Evolutionary conservation across 768 basidiomycete genomes (phyloP).

Genomic region (Boletus sp.): DNA sequence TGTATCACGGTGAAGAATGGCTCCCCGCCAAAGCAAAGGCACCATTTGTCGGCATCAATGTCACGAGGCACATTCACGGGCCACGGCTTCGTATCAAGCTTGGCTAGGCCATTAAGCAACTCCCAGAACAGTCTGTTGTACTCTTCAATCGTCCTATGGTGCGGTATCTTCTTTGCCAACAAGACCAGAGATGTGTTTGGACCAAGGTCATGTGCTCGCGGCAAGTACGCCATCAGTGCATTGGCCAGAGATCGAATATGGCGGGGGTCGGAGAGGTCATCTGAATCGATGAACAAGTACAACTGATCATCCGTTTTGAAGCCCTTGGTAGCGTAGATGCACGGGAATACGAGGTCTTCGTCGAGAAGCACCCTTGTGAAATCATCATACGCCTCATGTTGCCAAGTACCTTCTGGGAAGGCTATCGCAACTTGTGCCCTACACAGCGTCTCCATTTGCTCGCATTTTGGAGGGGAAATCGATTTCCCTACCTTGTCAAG

Average conservation of each 20-base stretch:
- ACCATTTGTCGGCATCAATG: conserved; percentile 21
- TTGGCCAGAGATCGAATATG: conserved; percentile 19
- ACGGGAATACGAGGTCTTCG: conserved; percentile 21
- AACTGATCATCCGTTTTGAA: conserved; percentile 21
- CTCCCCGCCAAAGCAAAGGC: conserved; percentile 21
- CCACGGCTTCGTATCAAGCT: conserved; percentile 17
- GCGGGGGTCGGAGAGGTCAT: conserved; percentile 20
- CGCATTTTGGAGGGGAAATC: no score
- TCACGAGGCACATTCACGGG: conserved; percentile 13
- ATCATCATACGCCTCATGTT: conserved; percentile 16
- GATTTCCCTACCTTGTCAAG: conserved; percentile 13
- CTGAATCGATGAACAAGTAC: conserved; percentile 23
- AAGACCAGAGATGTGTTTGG: conserved; percentile 22
- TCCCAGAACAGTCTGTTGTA: conserved; percentile 20
- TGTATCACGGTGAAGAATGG: conserved; percentile 21
- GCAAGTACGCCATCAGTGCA: conserved; percentile 14
- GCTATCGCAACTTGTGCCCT: conserved; percentile 15
- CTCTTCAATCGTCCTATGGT: conserved; percentile 13
- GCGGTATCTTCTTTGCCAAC: conserved; percentile 13
- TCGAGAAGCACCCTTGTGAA: conserved; percentile 21
- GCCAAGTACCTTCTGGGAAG: conserved; percentile 18
- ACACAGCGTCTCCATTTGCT: background rate
- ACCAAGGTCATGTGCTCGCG: conserved; percentile 15
- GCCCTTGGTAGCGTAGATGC: conserved; percentile 22
- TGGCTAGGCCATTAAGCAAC: conserved; percentile 19